These are phyloP conservation scores for Penicillium coffeae DNA, from an alignment of 495 filamentous ascomycete species.

Conservation along the genomic window DNA sequence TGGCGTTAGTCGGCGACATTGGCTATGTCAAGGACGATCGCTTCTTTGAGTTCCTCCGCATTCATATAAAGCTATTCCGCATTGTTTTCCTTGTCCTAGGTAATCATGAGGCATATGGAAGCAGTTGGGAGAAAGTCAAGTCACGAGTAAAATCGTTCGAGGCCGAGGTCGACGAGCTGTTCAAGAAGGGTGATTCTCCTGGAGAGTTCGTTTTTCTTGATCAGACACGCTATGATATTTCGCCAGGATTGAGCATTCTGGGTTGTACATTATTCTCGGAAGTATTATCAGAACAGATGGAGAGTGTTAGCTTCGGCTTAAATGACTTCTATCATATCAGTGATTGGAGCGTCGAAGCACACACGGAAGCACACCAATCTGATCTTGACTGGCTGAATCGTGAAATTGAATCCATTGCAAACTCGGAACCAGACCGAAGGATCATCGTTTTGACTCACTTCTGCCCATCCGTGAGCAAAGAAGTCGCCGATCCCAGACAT, in stretches of 20 bases:
- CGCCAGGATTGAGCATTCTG: conserved; percentile 35
- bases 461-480: conserved; percentile 38
- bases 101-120: conserved; percentile 55
- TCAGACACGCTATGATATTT: conserved; percentile 31
- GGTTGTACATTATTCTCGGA: conserved; percentile 39
- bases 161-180: conserved; percentile 8
- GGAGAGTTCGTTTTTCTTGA: conserved; percentile 19
- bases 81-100: conserved; percentile 51
- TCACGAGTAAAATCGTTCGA: conserved; percentile 20
- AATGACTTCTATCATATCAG: conserved; percentile 49
- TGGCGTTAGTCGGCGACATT: conserved; percentile 58
- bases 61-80: conserved; percentile 42
- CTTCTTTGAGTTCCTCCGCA: conserved; percentile 39
- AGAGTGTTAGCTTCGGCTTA: conserved; percentile 28
- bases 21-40: conserved; percentile 41
- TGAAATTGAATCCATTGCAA: conserved; percentile 35
- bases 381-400: conserved; percentile 52
- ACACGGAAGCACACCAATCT: conserved; percentile 33
- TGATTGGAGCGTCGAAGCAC: conserved; percentile 44
- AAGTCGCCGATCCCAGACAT: conserved; percentile 40
- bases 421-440: conserved; percentile 28
- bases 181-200: conserved; percentile 9
- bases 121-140: conserved; percentile 32
- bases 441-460: conserved; percentile 53
- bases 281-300: conserved; percentile 15